These are phyloP conservation scores for Hypoxylon subgilvum DNA, from an alignment of 495 filamentous ascomycete genomes.

Conservation along the genomic window DNA sequence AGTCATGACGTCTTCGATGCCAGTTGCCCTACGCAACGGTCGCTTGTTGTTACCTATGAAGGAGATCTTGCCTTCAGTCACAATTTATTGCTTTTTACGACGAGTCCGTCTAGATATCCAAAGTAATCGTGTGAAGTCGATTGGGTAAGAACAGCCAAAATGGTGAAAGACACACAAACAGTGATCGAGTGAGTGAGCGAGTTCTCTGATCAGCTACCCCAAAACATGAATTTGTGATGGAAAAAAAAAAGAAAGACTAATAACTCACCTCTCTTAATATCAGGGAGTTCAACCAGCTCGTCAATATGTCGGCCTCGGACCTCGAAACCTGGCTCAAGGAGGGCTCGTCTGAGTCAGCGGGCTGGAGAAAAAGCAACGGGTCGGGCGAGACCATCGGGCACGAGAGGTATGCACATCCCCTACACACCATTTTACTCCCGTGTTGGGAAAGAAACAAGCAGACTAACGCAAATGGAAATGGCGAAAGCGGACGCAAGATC, in stretches of 20 bases:
- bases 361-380: slow-evolving; percentile 64
- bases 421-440: neutral
- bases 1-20: slow-evolving; percentile 38
- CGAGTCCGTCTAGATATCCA: no score
- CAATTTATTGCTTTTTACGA: no score
- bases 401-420: slow-evolving; percentile 54
- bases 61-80: no score
- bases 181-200: slow-evolving; percentile 60
- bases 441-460: neutral
- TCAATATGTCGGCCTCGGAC: slow-evolving; percentile 69
- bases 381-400: slow-evolving; percentile 69
- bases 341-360: slow-evolving; percentile 59
- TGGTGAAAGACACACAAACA: slow-evolving; percentile 64
- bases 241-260: no score
- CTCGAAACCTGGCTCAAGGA: slow-evolving; percentile 66
- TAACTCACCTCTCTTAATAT: no score
- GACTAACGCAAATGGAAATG: neutral
- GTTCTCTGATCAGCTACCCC: no score
- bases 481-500: slow-evolving; percentile 66
- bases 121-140: no score
- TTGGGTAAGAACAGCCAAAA: slow-evolving; percentile 39
- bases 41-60: no score
- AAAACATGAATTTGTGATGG: no score
- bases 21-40: slow-evolving; percentile 1
- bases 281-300: slow-evolving; percentile 72